Evolutionary conservation across 2,329 filamentous ascomycete genomes (phyloP), one percentile per base, ranked within the genome.

Genomic region (Allantophomopsis lycopodina): DNA sequence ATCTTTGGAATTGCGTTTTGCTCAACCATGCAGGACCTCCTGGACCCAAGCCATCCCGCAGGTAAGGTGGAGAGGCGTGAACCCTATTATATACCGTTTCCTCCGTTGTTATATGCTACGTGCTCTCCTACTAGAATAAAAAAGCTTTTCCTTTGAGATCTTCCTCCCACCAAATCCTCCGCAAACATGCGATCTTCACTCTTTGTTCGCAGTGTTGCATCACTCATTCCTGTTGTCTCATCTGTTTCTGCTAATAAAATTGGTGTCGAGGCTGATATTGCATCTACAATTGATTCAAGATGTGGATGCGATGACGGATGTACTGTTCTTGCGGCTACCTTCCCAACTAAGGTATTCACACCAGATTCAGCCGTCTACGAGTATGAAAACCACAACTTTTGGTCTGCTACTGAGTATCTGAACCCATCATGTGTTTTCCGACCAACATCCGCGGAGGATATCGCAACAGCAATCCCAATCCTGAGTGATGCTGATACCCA

Each of bases 351-450:
- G 36, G 40, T 41, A 14, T 41, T 41, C 15, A 30, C 23, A 20
- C 35, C 40, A 18, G 16, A 21, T 17, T 30, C 2, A 20, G 18
- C 23, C 7, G 40, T 41, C 10, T 41, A 41, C 16, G 18, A 20
- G 16, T 41, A 34, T 18, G 40, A 41, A 32, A 41, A 41, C 20
- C 21, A 32, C 17, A 33, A 41, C 21, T 42, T 42, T 37, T 42
- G 40, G 40, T 42, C 40, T n/a, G 31, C 40, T 13, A 42, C 40
- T 11, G 21, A 39, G 23, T 20, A 39, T 10, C 14, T 42, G 16
- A 36, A 20, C 20, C 41, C 41, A 10, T 23, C 14, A 13, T 42
- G 41, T 7, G 34, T 42, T 30, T 36, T 42, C 20, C 30, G 33
- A 28, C 41, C 38, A 23, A 31, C 39, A 13, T 40, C 14, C 12